Percentiles rank a stretch among this genome's conserved stretches.
Conservation (phyloP, 495 filamentous ascomycete species). For the Aspergillus taichungensis region DNA sequence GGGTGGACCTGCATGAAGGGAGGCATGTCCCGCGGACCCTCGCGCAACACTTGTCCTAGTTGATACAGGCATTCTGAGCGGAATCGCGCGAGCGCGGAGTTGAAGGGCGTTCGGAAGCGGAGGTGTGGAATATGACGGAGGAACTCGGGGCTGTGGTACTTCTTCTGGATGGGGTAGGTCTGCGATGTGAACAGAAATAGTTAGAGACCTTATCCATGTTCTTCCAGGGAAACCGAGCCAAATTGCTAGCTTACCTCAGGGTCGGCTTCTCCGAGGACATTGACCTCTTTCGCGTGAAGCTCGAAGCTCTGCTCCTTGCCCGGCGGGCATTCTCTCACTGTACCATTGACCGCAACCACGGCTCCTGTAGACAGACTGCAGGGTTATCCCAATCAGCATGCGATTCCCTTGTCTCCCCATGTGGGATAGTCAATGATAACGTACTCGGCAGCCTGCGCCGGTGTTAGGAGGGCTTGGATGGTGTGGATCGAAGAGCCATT, state of each 20-base stretch:
- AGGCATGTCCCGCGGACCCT: constrained; percentile 31
- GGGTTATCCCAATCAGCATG: constrained; percentile 4
- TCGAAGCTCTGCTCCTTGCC: constrained; percentile 70
- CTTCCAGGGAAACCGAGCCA: not conserved
- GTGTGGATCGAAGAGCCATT: constrained; percentile 78
- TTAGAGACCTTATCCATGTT: constrained; percentile 4
- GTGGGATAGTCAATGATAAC: constrained; percentile 18
- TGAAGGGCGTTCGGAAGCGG: constrained; percentile 72
- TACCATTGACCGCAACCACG: constrained; percentile 67
- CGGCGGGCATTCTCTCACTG: constrained; percentile 64
- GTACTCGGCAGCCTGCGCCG: constrained; percentile 69
- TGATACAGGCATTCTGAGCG: constrained; percentile 79
- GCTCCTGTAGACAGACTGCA: constrained; percentile 69
- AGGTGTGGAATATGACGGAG: constrained; percentile 86
- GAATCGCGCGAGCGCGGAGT: constrained; percentile 70
- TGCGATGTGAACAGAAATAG: constrained; percentile 22
- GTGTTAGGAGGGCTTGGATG: constrained; percentile 74
- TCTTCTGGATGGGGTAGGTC: constrained; percentile 89
- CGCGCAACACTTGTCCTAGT: constrained; percentile 62
- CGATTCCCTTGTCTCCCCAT: not conserved
- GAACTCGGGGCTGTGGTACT: constrained; percentile 84
- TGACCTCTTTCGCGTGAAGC: constrained; percentile 59
- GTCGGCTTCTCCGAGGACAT: constrained; percentile 67
- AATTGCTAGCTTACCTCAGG: constrained; percentile 52
- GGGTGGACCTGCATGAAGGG: constrained; percentile 82